Conservation (phyloP, 352 stramenopile genomes). For the Phytophthora macrochlamydospora region DNA sequence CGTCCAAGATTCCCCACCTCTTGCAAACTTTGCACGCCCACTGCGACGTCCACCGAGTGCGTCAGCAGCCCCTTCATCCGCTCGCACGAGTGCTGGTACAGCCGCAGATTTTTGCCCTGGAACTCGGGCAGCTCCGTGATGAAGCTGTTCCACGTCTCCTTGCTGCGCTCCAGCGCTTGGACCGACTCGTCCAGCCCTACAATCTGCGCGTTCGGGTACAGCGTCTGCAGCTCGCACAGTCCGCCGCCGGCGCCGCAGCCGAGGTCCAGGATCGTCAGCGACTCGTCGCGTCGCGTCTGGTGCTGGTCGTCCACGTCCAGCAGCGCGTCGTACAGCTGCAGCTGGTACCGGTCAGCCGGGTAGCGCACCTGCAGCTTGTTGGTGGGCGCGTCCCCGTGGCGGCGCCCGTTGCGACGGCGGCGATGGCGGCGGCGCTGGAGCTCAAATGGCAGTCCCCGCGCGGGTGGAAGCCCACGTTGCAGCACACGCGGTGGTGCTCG, state of each 20-base stretch:
- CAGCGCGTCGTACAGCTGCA: conserved; percentile 68
- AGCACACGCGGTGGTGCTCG: conserved; percentile 67
- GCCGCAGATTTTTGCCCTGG: conserved; percentile 44
- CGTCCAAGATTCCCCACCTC: conserved; percentile 54
- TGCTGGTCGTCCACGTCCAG: conserved; percentile 42
- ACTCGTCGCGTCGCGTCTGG: conserved; percentile 25
- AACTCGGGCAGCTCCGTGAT: conserved; percentile 39
- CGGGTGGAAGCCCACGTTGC: conserved; percentile 69
- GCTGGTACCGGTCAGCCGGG: conserved; percentile 45
- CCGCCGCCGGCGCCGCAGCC: conserved; percentile 70
- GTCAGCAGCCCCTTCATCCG: conserved; percentile 56
- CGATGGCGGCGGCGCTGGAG: conserved; percentile 25
- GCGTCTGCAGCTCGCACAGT: conserved; percentile 59
- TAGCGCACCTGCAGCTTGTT: conserved; percentile 40
- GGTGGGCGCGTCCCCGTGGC: conserved; percentile 6
- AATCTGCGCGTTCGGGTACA: conserved; percentile 59
- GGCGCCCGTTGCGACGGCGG: conserved; percentile 11
- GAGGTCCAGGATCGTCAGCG: conserved; percentile 60
- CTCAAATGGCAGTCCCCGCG: conserved; percentile 22
- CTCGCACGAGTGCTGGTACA: conserved; percentile 74
- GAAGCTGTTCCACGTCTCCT: conserved; percentile 69
- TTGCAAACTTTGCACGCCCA: conserved; percentile 68
- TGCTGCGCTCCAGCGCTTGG: conserved; percentile 67
- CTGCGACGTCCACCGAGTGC: conserved; percentile 59
- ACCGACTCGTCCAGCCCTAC: conserved; percentile 64